Evolutionary conservation across 2,329 filamentous ascomycete species (phyloP).

Genomic region (Penicillium glabrum): DNA sequence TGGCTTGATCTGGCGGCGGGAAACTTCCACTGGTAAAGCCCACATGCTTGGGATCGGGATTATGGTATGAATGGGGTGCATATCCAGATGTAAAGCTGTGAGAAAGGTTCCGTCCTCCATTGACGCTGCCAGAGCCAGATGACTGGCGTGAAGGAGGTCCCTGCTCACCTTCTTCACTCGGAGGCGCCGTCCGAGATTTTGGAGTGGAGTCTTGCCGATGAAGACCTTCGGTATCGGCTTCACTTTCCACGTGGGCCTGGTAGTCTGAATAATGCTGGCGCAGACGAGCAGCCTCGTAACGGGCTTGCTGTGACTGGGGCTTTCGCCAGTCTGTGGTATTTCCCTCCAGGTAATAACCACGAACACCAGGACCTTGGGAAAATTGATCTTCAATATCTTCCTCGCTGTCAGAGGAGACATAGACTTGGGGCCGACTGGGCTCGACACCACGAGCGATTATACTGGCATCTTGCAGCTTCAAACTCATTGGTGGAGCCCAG

Average conservation of each 20-base stretch:
- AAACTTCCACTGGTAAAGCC: slow-evolving; percentile 12
- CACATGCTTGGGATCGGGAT: slow-evolving; percentile 5
- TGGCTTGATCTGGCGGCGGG: slow-evolving; percentile 6
- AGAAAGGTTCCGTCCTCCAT: slow-evolving; percentile 12
- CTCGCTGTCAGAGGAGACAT: slow-evolving; percentile 25
- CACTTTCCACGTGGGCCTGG: slow-evolving; percentile 39
- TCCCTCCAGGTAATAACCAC: slow-evolving; percentile 37
- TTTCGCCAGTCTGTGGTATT: slow-evolving; percentile 36
- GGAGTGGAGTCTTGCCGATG: not conserved
- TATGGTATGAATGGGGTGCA: slow-evolving; percentile 1
- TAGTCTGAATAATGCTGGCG: slow-evolving; percentile 34
- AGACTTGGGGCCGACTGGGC: slow-evolving; percentile 8
- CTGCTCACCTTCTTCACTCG: slow-evolving; percentile 19
- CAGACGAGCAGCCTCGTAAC: slow-evolving; percentile 28
- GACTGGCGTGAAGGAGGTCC: slow-evolving; percentile 4
- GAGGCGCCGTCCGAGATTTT: slow-evolving; percentile 5
- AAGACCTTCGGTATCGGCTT: slow-evolving; percentile 23
- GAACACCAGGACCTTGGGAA: slow-evolving; percentile 24
- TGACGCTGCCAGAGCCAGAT: slow-evolving; percentile 1
- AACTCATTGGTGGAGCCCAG: slow-evolving; percentile 27
- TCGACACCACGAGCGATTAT: not conserved
- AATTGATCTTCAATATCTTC: slow-evolving; percentile 16
- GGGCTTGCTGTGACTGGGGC: slow-evolving; percentile 39
- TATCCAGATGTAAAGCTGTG: slow-evolving; percentile 14
- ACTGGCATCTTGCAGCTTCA: slow-evolving; percentile 8